Evolutionary conservation across 805 yeast genomes (phyloP).

Genomic region (Candida anglica): DNA sequence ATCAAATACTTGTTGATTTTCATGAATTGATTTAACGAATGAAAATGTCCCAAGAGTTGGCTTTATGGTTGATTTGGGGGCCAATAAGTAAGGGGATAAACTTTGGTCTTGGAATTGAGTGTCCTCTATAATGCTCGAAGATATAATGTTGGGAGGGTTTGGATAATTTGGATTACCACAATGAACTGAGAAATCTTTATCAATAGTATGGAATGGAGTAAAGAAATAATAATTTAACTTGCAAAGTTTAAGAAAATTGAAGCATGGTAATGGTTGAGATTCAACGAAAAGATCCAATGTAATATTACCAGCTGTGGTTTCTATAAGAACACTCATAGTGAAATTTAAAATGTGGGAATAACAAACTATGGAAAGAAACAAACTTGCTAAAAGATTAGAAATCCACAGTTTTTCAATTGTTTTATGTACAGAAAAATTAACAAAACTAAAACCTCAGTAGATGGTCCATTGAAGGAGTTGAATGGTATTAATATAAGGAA

Average conservation of each 20-base stretch:
- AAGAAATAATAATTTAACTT: slow-evolving; percentile 48
- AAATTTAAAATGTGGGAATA: not conserved
- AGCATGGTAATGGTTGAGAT: slow-evolving; percentile 33
- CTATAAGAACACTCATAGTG: slow-evolving; percentile 37
- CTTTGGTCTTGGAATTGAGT: not conserved
- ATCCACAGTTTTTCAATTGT: too few species aligned
- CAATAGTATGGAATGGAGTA: slow-evolving; percentile 45
- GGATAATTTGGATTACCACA: slow-evolving; percentile 51
- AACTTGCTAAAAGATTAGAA: too few species aligned
- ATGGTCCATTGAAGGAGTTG: too few species aligned
- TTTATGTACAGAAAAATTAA: too few species aligned
- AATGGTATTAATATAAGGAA: too few species aligned
- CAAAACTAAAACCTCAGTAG: too few species aligned
- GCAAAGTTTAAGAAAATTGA: slow-evolving; percentile 53
- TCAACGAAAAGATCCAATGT: slow-evolving; percentile 45
- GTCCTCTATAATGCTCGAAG: too few species aligned
- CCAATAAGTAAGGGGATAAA: not conserved
- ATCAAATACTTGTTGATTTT: slow-evolving; percentile 1
- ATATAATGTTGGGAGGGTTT: slow-evolving; percentile 1
- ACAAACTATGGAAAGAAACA: too few species aligned
- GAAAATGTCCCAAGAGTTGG: slow-evolving; percentile 11
- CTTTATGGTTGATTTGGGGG: not conserved
- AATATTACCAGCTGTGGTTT: slow-evolving; percentile 39
- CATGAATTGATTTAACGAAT: slow-evolving; percentile 3
- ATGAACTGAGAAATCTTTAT: slow-evolving; percentile 34